These are phyloP conservation scores for Ogataea ganodermae DNA, from an alignment of 805 yeast species.

Conservation along the genomic window DNA sequence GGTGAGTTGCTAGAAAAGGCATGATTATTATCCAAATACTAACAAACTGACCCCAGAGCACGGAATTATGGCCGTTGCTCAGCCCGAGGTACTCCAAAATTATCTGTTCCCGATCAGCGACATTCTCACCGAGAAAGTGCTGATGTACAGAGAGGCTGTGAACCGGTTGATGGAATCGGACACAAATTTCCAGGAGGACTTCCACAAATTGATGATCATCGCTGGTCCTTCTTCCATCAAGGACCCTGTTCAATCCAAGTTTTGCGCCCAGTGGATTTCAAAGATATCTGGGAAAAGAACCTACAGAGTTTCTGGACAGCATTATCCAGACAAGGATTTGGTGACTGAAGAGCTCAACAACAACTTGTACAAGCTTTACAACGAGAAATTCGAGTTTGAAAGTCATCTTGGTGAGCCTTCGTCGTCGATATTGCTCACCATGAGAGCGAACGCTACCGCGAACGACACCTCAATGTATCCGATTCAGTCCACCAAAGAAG, in stretches of 20 bases:
- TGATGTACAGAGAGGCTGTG: slow-evolving; percentile 34
- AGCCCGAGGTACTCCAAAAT: slow-evolving; percentile 47
- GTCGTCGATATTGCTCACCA: slow-evolving; percentile 32
- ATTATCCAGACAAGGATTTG: background rate
- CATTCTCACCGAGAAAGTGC: slow-evolving; percentile 32
- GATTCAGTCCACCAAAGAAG: slow-evolving; percentile 27
- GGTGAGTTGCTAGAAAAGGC: slow-evolving; percentile 13
- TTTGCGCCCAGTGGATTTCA: slow-evolving; percentile 46
- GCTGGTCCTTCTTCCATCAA: slow-evolving; percentile 42
- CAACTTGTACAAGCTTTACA: slow-evolving; percentile 8
- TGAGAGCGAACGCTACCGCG: slow-evolving; percentile 41
- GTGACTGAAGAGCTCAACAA: slow-evolving; percentile 7
- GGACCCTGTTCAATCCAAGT: slow-evolving; percentile 36
- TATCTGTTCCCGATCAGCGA: slow-evolving; percentile 40
- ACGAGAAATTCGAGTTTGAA: slow-evolving; percentile 10
- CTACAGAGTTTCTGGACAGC: slow-evolving; percentile 6
- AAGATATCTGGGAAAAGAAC: slow-evolving; percentile 27
- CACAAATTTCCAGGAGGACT: background rate
- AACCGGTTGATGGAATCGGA: slow-evolving; percentile 20
- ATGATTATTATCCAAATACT: background rate
- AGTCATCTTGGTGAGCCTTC: slow-evolving; percentile 1
- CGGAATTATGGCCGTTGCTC: slow-evolving; percentile 42
- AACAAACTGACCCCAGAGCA: slow-evolving; percentile 23
- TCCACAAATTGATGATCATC: slow-evolving; percentile 35
- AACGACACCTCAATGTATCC: slow-evolving; percentile 25